Conservation (phyloP, 1,284 basidiomycete genomes). For the Puccinia horiana region DNA sequence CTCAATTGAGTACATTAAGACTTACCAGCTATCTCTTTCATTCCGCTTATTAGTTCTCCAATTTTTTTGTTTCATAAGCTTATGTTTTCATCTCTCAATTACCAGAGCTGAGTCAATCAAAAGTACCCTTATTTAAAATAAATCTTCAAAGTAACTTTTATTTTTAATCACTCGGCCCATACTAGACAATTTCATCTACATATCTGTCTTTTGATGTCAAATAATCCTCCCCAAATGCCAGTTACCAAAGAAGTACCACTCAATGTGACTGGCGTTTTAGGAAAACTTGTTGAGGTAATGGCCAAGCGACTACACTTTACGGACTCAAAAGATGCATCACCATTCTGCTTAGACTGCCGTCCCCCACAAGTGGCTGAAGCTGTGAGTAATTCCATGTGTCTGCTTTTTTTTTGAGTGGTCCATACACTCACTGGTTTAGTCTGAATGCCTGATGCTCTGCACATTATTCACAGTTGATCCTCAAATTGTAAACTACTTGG, state of each 20-base stretch:
- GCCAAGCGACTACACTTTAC: constrained; percentile 46
- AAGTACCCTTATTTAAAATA: constrained; percentile 49
- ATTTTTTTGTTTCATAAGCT: no score
- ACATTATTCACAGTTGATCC: constrained; percentile 9
- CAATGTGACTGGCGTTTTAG: constrained; percentile 17
- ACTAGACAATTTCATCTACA: constrained; percentile 46
- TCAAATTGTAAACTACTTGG: constrained; percentile 45
- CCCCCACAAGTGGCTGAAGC: constrained; percentile 41
- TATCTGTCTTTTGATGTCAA: constrained; percentile 39
- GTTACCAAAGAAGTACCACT: neutral
- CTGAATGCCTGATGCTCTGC: neutral
- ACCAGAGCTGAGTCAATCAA: constrained; percentile 39
- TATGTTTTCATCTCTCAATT: neutral
- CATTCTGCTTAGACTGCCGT: constrained; percentile 37
- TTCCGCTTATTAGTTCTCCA: neutral
- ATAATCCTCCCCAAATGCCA: constrained; percentile 32
- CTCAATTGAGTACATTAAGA: constrained; percentile 14
- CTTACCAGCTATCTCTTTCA: neutral
- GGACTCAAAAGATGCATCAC: constrained; percentile 45
- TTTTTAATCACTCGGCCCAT: constrained; percentile 44
- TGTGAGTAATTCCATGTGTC: constrained; percentile 15
- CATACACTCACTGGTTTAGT: neutral
- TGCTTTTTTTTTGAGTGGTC: neutral
- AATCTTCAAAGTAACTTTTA: constrained; percentile 44
- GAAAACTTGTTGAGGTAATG: constrained; percentile 40